Percentiles rank a stretch among this genome's conserved stretches.
Conservation (phyloP, 768 basidiomycete genomes). For the Lentinus tigrinus region DNA sequence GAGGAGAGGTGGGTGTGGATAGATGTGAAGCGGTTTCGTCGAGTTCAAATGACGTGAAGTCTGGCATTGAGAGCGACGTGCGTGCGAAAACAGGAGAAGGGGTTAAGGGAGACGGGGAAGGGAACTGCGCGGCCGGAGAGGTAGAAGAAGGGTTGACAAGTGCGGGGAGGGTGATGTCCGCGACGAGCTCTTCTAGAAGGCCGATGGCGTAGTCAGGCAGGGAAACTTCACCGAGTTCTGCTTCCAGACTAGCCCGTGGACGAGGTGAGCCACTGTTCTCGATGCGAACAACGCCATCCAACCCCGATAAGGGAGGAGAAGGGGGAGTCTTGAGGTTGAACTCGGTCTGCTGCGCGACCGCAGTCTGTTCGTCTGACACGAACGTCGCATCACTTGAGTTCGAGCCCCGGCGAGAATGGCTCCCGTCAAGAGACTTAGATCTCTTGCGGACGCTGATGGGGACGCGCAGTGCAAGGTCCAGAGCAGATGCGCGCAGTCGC, state of each 20-base stretch:
- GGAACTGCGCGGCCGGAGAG: neutral
- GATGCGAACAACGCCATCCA: slow-evolving; percentile 4
- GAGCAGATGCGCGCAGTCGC: slow-evolving; percentile 11
- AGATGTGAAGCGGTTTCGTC: neutral
- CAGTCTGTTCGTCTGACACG: slow-evolving; percentile 7
- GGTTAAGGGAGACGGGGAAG: neutral
- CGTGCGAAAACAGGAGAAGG: neutral
- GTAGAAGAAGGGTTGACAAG: neutral
- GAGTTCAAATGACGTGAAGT: neutral
- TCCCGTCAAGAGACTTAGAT: slow-evolving; percentile 10
- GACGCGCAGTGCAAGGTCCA: slow-evolving; percentile 7
- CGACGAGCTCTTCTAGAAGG: slow-evolving; percentile 39
- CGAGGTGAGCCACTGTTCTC: slow-evolving; percentile 23
- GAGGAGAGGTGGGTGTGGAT: neutral
- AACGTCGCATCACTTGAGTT: slow-evolving; percentile 9
- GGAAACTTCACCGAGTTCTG: slow-evolving; percentile 29
- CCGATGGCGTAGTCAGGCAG: slow-evolving; percentile 46
- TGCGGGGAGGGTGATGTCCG: slow-evolving; percentile 8
- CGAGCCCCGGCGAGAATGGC: slow-evolving; percentile 11
- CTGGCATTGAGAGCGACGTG: neutral
- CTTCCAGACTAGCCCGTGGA: slow-evolving; percentile 38
- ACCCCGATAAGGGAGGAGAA: neutral
- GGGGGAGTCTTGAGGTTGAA: neutral
- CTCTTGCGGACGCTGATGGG: neutral
- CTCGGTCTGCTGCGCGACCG: neutral